Conservation (phyloP, 257 asterid species). For the Przewalskia tangutica region DNA sequence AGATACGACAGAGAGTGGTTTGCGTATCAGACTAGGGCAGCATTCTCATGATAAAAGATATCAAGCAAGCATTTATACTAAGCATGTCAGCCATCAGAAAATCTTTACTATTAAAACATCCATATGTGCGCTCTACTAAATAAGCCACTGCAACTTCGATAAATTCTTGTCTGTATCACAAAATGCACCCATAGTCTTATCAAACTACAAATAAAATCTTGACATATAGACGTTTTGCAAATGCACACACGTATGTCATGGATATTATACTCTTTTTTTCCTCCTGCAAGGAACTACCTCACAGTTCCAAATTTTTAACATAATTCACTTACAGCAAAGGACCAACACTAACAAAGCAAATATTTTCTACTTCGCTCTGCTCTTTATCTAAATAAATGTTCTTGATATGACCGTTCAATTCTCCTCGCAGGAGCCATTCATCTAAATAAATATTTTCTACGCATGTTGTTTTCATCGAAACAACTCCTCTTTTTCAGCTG, state of each 20-base stretch:
- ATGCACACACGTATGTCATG: neutral
- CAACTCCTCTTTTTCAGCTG: neutral
- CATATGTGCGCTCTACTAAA: neutral
- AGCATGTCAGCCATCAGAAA: neutral
- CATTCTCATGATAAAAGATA: neutral
- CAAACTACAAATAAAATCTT: neutral
- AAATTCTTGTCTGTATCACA: neutral
- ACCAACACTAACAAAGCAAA: neutral
- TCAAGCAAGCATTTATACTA: neutral
- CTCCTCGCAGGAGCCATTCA: neutral
- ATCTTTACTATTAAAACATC: neutral
- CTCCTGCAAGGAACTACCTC: neutral
- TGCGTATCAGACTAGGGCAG: neutral
- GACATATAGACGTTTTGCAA: neutral
- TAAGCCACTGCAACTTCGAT: neutral
- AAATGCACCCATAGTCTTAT: neutral
- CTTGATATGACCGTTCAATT: neutral
- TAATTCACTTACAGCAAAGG: neutral
- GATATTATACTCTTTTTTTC: neutral
- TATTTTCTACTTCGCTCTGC: neutral
- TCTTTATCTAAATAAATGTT: neutral
- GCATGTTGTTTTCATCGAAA: neutral
- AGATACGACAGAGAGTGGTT: neutral
- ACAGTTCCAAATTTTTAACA: neutral
- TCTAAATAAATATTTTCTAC: neutral